Evolutionary conservation across 2,329 filamentous ascomycete species (phyloP).

Genomic region (Alternaria conjuncta): DNA sequence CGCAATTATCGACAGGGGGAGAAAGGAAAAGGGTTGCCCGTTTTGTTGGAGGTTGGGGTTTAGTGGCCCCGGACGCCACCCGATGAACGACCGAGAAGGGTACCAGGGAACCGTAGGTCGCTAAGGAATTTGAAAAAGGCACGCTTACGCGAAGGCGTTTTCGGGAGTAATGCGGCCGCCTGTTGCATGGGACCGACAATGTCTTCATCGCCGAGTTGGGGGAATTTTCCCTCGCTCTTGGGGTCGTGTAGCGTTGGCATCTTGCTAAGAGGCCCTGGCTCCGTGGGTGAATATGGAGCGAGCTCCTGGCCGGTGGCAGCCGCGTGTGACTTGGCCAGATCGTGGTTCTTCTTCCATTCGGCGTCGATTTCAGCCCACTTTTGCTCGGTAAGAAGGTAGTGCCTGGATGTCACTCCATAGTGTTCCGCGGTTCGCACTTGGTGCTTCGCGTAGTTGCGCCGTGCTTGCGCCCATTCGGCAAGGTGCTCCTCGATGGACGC

Average conservation of each 20-base stretch:
- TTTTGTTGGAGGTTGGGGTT: constrained; percentile 5
- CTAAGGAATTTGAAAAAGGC: constrained; percentile 48
- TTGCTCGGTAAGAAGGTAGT: constrained; percentile 81
- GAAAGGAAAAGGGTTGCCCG: constrained; percentile 9
- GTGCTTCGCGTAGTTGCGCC: constrained; percentile 87
- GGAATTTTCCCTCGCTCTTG: constrained; percentile 78
- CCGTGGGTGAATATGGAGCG: constrained; percentile 51
- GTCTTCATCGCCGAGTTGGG: constrained; percentile 84
- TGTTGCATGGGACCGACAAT: constrained; percentile 85
- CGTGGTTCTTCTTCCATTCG: constrained; percentile 74
- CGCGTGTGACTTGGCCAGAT: constrained; percentile 62
- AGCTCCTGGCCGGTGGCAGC: constrained; percentile 43
- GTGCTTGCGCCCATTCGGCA: constrained; percentile 81
- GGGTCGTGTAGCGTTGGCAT: constrained; percentile 74
- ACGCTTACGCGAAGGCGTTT: constrained; percentile 46
- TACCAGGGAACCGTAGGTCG: constrained; percentile 46
- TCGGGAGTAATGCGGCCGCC: constrained; percentile 45
- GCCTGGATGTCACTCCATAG: constrained; percentile 88
- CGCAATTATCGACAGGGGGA: constrained; percentile 39
- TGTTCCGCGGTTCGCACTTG: constrained; percentile 87
- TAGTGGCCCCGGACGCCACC: constrained; percentile 36
- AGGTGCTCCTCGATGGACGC: constrained; percentile 70
- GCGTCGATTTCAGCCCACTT: constrained; percentile 87
- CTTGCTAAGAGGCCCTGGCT: constrained; percentile 64
- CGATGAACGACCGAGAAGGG: constrained; percentile 41